Percentiles rank a stretch among this genome's conserved stretches.
Evolutionary conservation across 805 yeast species (phyloP).

Genomic region (Metschnikowia cerradonensis): DNA sequence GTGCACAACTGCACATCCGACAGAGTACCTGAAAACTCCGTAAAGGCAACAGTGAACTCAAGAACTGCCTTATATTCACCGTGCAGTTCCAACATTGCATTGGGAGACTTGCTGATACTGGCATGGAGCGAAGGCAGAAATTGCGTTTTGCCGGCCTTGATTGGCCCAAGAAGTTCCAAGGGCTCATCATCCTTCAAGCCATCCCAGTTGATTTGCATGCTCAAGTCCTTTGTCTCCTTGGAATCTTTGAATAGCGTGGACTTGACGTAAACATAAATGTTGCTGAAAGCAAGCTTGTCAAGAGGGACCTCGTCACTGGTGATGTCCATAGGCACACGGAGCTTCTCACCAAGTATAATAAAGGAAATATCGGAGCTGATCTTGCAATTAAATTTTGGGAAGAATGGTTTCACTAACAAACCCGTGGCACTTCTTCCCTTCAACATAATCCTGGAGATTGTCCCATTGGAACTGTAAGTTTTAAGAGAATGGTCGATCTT

Average conservation of each 20-base stretch:
- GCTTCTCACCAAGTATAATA: constrained; percentile 30
- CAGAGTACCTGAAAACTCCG: constrained; percentile 17
- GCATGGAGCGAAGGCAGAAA: constrained; percentile 19
- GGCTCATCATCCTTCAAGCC: constrained; percentile 39
- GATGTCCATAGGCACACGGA: constrained; percentile 20
- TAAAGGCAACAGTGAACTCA: constrained; percentile 24
- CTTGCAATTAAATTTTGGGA: constrained; percentile 23
- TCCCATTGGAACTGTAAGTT: background rate
- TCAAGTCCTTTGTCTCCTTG: constrained; percentile 15
- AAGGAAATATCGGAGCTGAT: constrained; percentile 10
- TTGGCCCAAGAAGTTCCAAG: constrained; percentile 20
- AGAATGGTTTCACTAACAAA: constrained; percentile 16
- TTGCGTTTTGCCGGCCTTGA: constrained; percentile 6
- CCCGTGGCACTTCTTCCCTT: constrained; percentile 8
- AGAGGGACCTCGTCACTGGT: constrained; percentile 15
- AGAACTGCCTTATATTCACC: constrained; percentile 13
- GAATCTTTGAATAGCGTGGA: constrained; percentile 15
- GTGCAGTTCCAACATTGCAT: constrained; percentile 11
- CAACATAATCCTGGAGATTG: constrained; percentile 2
- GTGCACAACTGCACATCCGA: constrained; percentile 24
- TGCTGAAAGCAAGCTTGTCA: constrained; percentile 17
- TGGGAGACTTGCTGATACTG: constrained; percentile 21
- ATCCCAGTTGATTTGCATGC: constrained; percentile 31
- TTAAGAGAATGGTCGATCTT: constrained; percentile 5
- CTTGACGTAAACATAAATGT: constrained; percentile 21